A percentile compares a stretch with the other conserved stretches of the same genome.
Conservation (phyloP, 306 rosid species). For the Dicorynia guianensis region DNA sequence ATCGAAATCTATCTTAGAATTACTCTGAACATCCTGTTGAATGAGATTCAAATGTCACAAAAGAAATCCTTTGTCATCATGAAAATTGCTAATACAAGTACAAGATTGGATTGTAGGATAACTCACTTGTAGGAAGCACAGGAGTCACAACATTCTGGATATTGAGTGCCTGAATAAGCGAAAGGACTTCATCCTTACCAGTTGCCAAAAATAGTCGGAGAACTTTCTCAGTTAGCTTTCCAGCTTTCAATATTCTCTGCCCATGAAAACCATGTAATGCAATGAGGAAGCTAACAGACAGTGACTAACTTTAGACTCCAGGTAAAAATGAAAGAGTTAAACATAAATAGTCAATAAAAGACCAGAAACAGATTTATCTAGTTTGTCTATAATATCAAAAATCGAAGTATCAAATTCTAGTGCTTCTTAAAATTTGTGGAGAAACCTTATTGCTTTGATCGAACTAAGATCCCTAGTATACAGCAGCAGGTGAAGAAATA, state of each 20-base stretch:
- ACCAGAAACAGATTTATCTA: constrained; percentile 26
- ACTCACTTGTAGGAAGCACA: constrained; percentile 97
- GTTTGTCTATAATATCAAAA: neutral
- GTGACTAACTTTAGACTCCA: constrained; percentile 26
- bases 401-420: neutral
- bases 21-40: constrained; percentile 87
- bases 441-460: neutral
- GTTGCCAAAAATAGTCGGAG: constrained; percentile 79
- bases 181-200: constrained; percentile 88
- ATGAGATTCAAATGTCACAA: constrained; percentile 44
- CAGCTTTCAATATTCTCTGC: constrained; percentile 88
- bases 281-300: neutral
- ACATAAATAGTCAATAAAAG: constrained; percentile 4
- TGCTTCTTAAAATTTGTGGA: neutral
- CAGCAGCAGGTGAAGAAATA: constrained; percentile 13
- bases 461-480: constrained; percentile 15
- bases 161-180: constrained; percentile 76
- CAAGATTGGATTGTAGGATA: constrained; percentile 21
- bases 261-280: constrained; percentile 30
- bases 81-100: constrained; percentile 12
- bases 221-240: constrained; percentile 88
- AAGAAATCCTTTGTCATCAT: constrained; percentile 11
- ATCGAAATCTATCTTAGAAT: constrained; percentile 49
- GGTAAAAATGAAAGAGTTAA: constrained; percentile 5
- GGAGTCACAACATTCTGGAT: constrained; percentile 74